Evolutionary conservation across 2,329 filamentous ascomycete species (phyloP), one percentile per base, ranked within the genome.

Genomic region (Drechmeria coniospora): DNA sequence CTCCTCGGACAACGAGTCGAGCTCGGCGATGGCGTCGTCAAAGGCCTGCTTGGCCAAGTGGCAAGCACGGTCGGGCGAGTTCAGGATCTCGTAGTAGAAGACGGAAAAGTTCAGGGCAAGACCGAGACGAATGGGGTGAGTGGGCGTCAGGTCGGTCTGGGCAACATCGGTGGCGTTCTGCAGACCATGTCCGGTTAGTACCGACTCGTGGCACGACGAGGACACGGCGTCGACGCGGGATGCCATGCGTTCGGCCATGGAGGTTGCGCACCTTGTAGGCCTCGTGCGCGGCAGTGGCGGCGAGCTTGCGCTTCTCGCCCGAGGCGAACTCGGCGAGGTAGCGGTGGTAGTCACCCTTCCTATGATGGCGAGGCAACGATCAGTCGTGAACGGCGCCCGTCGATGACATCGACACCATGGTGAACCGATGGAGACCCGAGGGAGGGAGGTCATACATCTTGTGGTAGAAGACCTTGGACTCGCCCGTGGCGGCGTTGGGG

Each of bases 391-490:
- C n/a, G n/a, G n/a, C n/a, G n/a, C n/a, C n/a, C n/a, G n/a, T n/a
- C n/a, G n/a, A n/a, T n/a, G n/a, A n/a, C n/a, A n/a, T n/a, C n/a
- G n/a, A n/a, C n/a, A n/a, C n/a, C n/a, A n/a, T n/a, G n/a, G n/a
- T n/a, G n/a, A n/a, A n/a, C n/a, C n/a, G n/a, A n/a, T n/a, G n/a
- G 5, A 20, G 26, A 31, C 25, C 6, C 14, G 10, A 15, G 14
- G 31, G 12, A 29, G 8, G 20, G 14, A 16, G 30, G 32, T 35
- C 81, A 47, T 66, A 94, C 87, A 95, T 95, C 77, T 95, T 95
- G 79, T 94, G 86, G 70, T 95, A 95, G 64, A 95, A 95, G 56
- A 95, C 87, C 77, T 94, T 95, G 59, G 84, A 93, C 72, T 95
- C 87, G 65, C 87, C 87, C 43, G 82, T 79, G 63, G 90, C 79